Evolutionary conservation across 176 grass and related monocot genomes (phyloP).

Genomic region (Alloteropsis semialata): DNA sequence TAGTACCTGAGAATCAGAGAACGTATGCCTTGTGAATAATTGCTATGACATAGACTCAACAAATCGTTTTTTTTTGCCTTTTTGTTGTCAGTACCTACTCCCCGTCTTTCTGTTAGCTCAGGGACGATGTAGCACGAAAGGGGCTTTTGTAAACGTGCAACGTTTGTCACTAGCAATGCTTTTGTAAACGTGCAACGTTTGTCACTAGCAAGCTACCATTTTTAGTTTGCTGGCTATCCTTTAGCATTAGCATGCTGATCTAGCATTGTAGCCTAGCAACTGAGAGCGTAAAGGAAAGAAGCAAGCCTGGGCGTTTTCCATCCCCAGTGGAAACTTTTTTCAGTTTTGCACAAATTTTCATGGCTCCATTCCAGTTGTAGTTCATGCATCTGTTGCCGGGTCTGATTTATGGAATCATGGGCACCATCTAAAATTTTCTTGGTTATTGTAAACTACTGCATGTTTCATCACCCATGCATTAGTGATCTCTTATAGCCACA

Average conservation of each 20-base stretch:
- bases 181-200: too few relatives aligned
- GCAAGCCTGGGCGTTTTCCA: neutral
- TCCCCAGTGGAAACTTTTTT: neutral
- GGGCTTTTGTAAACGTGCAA: neutral
- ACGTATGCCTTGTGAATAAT: neutral
- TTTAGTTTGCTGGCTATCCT: neutral
- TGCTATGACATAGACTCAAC: neutral
- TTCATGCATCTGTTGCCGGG: neutral
- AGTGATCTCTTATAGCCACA: neutral
- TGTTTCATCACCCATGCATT: neutral
- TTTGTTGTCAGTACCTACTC: neutral
- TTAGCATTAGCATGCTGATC: neutral
- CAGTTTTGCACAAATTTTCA: neutral
- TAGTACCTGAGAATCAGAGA: neutral
- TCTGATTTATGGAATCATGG: neutral
- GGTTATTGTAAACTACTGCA: neutral
- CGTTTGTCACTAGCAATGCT: constrained; percentile 4
- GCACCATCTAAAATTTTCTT: neutral
- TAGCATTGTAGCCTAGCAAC: constrained; percentile 28
- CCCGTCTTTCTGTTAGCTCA: neutral
- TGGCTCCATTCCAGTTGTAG: neutral
- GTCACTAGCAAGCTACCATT: neutral
- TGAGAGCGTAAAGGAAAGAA: neutral
- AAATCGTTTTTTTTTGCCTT: neutral
- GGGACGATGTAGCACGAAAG: neutral